Percentiles rank a stretch among this genome's conserved stretches.
Evolutionary conservation across 495 filamentous ascomycete genomes (phyloP).

Genomic region (Penicillium ucsense): DNA sequence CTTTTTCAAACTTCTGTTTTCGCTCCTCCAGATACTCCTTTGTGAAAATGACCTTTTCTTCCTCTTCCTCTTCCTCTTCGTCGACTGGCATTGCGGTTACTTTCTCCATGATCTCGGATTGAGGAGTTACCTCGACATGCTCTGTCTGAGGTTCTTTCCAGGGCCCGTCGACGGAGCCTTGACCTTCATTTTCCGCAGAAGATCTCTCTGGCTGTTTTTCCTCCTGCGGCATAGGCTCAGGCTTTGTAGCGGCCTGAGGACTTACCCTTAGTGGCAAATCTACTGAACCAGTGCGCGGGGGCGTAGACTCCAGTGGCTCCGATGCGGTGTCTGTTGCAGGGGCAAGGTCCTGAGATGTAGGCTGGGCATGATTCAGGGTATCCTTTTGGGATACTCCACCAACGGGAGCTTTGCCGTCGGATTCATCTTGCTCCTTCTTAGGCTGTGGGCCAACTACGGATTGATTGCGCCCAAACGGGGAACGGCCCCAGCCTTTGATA

Average conservation of each 20-base stretch:
- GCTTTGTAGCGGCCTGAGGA: slow-evolving; percentile 1
- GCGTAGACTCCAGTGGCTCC: background rate
- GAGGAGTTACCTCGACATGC: no score
- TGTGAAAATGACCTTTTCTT: slow-evolving; percentile 36
- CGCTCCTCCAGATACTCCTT: slow-evolving; percentile 43
- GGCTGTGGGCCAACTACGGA: slow-evolving; percentile 22
- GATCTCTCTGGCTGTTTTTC: background rate
- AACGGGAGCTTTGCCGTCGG: slow-evolving; percentile 24
- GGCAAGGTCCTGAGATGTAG: slow-evolving; percentile 1
- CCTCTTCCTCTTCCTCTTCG: slow-evolving; percentile 32
- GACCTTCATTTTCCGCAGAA: background rate
- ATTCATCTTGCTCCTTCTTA: slow-evolving; percentile 33
- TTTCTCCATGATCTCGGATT: no score
- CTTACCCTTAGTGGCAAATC: slow-evolving; percentile 9
- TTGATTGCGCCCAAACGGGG: slow-evolving; percentile 27
- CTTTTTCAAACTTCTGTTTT: slow-evolving; percentile 37
- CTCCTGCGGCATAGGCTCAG: background rate
- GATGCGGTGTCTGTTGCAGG: background rate
- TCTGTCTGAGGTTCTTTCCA: background rate
- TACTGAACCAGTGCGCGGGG: slow-evolving; percentile 9
- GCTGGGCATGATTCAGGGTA: background rate
- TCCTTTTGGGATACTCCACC: slow-evolving; percentile 14
- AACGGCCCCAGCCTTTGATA: slow-evolving; percentile 56
- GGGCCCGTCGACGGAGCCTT: background rate
- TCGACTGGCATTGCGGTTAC: background rate